phyloP scores from a whole-genome alignment of 352 stramenopile species.

The Phytophthora syringae region DNA sequence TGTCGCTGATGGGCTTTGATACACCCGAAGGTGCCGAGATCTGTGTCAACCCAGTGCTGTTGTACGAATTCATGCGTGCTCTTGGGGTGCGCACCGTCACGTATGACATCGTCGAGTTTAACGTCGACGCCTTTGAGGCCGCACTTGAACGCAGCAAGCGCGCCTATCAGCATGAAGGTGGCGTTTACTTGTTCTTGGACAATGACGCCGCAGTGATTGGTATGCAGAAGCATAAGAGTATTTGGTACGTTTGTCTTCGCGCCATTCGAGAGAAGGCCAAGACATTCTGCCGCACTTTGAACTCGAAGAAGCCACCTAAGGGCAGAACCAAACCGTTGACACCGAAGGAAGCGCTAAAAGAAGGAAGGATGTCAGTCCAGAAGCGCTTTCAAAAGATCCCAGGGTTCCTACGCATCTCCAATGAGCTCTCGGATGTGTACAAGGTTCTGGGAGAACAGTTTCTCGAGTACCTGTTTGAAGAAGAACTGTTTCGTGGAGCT shows the following conservation, averaged over 20 bases:
- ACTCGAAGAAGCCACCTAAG: constrained; percentile 37
- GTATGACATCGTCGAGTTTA: constrained; percentile 60
- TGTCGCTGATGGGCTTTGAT: constrained; percentile 62
- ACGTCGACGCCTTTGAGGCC: constrained; percentile 34
- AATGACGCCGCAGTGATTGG: constrained; percentile 66
- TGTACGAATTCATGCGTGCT: constrained; percentile 58
- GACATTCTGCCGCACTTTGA: constrained; percentile 49
- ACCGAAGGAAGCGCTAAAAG: constrained; percentile 22
- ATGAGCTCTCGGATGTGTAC: constrained; percentile 48
- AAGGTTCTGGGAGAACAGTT: constrained; percentile 62
- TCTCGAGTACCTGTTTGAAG: constrained; percentile 58
- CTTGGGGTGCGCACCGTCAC: constrained; percentile 69
- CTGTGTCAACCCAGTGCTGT: constrained; percentile 80
- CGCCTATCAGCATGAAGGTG: constrained; percentile 73
- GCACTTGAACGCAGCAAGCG: constrained; percentile 51
- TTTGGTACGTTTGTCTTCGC: constrained; percentile 88
- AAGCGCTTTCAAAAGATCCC: constrained; percentile 69
- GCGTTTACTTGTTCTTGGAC: constrained; percentile 80
- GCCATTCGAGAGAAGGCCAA: constrained; percentile 89
- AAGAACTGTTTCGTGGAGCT: constrained; percentile 39
- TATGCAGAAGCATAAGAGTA: constrained; percentile 85
- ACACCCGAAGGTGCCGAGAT: constrained; percentile 55
- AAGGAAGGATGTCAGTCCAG: constrained; percentile 40
- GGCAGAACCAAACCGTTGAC: constrained; percentile 21
- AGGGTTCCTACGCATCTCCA: constrained; percentile 56